Evolutionary conservation across 495 filamentous ascomycete species (phyloP).

Genomic region (Penicillium lagena): DNA sequence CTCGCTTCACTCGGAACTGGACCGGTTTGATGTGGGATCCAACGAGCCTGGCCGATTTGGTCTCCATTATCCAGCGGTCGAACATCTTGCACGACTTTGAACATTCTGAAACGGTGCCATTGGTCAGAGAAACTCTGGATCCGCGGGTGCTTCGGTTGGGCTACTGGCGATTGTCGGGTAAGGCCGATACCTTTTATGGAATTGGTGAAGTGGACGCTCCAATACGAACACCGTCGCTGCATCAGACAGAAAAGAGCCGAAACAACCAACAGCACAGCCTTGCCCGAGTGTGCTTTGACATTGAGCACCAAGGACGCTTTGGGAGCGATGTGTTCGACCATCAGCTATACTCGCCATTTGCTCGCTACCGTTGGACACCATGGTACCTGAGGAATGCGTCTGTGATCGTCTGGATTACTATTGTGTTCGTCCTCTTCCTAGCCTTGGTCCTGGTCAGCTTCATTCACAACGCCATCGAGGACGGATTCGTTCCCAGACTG

Average conservation of each 20-base stretch:
- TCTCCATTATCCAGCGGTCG: conserved; percentile 68
- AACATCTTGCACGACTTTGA: conserved; percentile 69
- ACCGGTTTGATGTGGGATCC: conserved; percentile 85
- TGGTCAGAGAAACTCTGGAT: conserved; percentile 38
- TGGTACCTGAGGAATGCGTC: conserved; percentile 66
- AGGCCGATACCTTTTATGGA: conserved; percentile 56
- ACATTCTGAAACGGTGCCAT: conserved; percentile 47
- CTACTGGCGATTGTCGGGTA: conserved; percentile 69
- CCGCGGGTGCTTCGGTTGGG: conserved; percentile 60
- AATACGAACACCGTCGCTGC: conserved; percentile 49
- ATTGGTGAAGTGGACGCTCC: conserved; percentile 55
- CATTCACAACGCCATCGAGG: conserved; percentile 55
- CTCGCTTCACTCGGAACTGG: conserved; percentile 40
- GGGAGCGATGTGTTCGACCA: conserved; percentile 29
- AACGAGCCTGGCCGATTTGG: conserved; percentile 69
- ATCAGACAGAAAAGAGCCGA: conserved; percentile 25
- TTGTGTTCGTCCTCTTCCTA: conserved; percentile 57
- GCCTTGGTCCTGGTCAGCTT: conserved; percentile 75
- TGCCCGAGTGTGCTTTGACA: conserved; percentile 31
- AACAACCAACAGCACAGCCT: conserved; percentile 26
- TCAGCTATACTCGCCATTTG: conserved; percentile 37
- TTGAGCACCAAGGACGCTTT: conserved; percentile 30
- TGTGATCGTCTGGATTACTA: conserved; percentile 57
- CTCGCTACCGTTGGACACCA: conserved; percentile 64
- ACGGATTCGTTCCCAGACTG: conserved; percentile 66